Percentiles rank a stretch among this genome's conserved stretches.
Evolutionary conservation across 2,329 filamentous ascomycete genomes (phyloP).

Genomic region (Diaporthe sp.): DNA sequence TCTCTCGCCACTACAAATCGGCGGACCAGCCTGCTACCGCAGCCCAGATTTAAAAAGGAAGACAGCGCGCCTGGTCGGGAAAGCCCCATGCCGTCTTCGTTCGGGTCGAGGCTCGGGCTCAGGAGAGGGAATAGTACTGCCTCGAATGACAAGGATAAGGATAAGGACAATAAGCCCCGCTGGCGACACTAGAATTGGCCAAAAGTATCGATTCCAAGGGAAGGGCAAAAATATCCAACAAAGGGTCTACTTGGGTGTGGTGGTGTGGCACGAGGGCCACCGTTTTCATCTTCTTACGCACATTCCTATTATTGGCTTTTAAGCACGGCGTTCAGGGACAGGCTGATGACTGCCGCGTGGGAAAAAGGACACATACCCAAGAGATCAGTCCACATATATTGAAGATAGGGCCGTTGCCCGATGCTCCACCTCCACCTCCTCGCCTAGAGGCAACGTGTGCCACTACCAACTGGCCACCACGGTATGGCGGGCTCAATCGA

Average conservation of each 20-base stretch:
- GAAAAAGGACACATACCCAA: background rate
- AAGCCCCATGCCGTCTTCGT: slow-evolving; percentile 35
- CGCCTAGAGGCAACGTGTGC: background rate
- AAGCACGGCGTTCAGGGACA: slow-evolving; percentile 39
- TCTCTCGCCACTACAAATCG: slow-evolving; percentile 65
- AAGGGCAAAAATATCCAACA: background rate
- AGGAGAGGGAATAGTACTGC: slow-evolving; percentile 34
- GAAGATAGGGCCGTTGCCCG: background rate
- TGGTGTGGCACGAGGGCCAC: background rate
- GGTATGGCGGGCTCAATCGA: background rate
- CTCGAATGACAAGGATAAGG: slow-evolving; percentile 33
- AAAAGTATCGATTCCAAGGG: background rate
- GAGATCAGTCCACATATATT: background rate
- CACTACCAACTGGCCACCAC: background rate
- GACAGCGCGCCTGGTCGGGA: slow-evolving; percentile 33
- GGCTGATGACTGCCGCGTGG: slow-evolving; percentile 4
- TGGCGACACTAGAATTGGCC: slow-evolving; percentile 29
- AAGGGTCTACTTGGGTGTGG: background rate
- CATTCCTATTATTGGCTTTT: slow-evolving; percentile 19
- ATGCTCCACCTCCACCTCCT: background rate
- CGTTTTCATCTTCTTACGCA: slow-evolving; percentile 6
- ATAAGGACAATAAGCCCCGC: slow-evolving; percentile 35
- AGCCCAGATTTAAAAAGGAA: slow-evolving; percentile 51
- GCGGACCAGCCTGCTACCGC: slow-evolving; percentile 68
- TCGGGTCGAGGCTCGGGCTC: slow-evolving; percentile 32